Percentiles rank a stretch among this genome's conserved stretches.
Conservation (phyloP, 164 flowering plant species). For the Nymphaea colorata region DNA sequence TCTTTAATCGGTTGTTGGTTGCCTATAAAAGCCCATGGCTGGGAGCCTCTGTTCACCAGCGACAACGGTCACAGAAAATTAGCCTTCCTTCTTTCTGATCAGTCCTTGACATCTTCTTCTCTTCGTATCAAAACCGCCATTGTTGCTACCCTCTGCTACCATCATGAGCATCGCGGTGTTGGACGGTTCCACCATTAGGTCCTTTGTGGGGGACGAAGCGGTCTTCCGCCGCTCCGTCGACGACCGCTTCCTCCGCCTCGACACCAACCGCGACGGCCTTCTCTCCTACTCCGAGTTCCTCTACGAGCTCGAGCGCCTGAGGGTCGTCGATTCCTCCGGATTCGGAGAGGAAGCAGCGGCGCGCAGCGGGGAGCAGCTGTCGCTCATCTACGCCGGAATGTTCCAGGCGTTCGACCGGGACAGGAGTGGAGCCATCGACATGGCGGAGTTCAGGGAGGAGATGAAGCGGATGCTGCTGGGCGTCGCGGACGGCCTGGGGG, state of each 20-base stretch:
- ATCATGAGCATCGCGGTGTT: neutral
- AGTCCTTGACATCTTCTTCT: no score
- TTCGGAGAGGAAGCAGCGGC: neutral
- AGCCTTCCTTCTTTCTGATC: no score
- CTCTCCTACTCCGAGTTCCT: neutral
- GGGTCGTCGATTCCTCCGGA: neutral
- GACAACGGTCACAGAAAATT: no score
- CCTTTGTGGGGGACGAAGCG: neutral
- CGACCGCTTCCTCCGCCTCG: neutral
- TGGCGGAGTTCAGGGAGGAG: neutral
- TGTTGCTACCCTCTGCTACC: no score
- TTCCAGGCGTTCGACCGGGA: neutral
- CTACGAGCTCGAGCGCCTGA: neutral
- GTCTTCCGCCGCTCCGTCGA: neutral
- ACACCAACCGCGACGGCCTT: neutral
- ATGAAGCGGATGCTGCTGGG: neutral
- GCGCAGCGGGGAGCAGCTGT: neutral
- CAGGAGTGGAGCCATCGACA: neutral
- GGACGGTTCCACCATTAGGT: neutral
- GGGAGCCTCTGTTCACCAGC: no score
- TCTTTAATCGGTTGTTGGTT: no score
- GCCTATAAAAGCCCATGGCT: no score
- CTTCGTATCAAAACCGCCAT: no score
- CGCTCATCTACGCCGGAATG: neutral
- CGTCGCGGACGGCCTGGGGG: neutral